A percentile compares a stretch with the other conserved stretches of the same genome.
These are phyloP conservation scores for Colletotrichum echinochloae DNA, from an alignment of 2,329 filamentous ascomycete genomes.

Conservation along the genomic window DNA sequence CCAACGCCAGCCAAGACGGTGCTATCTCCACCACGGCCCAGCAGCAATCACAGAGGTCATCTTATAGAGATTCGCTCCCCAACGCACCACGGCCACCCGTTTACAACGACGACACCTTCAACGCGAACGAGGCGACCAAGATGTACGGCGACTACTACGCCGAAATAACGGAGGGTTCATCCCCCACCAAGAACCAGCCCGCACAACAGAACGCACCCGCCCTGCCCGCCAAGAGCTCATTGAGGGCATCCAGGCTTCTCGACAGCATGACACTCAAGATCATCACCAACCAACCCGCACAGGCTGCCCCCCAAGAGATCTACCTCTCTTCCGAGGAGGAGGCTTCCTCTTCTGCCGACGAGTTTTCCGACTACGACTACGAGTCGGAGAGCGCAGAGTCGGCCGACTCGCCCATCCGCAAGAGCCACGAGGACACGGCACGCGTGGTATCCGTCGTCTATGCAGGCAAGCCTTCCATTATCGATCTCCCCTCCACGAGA, in stretches of 20 bases:
- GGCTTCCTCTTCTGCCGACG: constrained; percentile 70
- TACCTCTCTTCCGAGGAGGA: constrained; percentile 77
- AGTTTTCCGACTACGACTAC: constrained; percentile 67
- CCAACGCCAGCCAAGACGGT: constrained; percentile 13
- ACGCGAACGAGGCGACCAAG: constrained; percentile 40
- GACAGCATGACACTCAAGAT: constrained; percentile 52
- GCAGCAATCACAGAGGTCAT: constrained; percentile 32
- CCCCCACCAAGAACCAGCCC: constrained; percentile 40
- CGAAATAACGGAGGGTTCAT: constrained; percentile 39
- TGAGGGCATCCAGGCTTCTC: constrained; percentile 61
- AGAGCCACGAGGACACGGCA: constrained; percentile 67
- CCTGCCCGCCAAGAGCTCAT: constrained; percentile 63
- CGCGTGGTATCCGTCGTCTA: constrained; percentile 70
- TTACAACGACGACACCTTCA: constrained; percentile 39
- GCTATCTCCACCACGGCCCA: constrained; percentile 11
- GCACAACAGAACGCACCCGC: constrained; percentile 52
- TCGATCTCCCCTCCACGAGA: constrained; percentile 57
- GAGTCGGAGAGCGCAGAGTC: constrained; percentile 53
- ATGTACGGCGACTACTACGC: constrained; percentile 43
- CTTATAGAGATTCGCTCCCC: constrained; percentile 42
- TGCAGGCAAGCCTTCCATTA: constrained; percentile 69
- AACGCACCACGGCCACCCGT: constrained; percentile 37
- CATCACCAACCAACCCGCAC: constrained; percentile 46
- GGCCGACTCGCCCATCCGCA: constrained; percentile 46
- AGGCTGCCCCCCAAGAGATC: constrained; percentile 65